A percentile compares a stretch with the other conserved stretches of the same genome.
phyloP scores from a whole-genome alignment of 1,284 basidiomycete species.

The Coniferiporia weirii region DNA sequence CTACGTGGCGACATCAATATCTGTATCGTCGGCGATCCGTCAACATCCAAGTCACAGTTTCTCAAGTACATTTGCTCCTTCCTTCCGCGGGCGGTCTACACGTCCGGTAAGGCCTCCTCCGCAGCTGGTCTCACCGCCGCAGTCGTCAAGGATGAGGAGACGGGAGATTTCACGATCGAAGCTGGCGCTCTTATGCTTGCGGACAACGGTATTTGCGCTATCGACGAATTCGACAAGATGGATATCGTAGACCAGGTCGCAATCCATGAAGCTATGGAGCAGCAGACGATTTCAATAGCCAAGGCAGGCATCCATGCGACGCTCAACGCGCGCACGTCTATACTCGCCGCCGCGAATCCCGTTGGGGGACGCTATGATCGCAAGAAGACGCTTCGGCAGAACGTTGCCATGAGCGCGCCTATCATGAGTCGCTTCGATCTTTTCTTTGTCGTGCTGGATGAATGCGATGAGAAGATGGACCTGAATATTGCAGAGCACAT shows the following conservation, averaged over 20 bases:
- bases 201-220: slow-evolving; percentile 99
- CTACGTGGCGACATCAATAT: slow-evolving; percentile 98
- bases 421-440: slow-evolving; percentile 99
- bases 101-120: slow-evolving; percentile 97
- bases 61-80: slow-evolving; percentile 98
- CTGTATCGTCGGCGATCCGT: slow-evolving; percentile 97
- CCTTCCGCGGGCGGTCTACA: slow-evolving; percentile 97
- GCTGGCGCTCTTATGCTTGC: slow-evolving; percentile 98
- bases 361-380: slow-evolving; percentile 95
- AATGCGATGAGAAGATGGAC: slow-evolving; percentile 93
- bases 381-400: slow-evolving; percentile 90
- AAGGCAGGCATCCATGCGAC: slow-evolving; percentile 99
- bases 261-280: slow-evolving; percentile 99
- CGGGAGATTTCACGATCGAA: slow-evolving; percentile 99
- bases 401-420: slow-evolving; percentile 96
- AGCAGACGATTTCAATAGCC: slow-evolving; percentile 98
- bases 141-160: slow-evolving; percentile 98
- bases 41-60: slow-evolving; percentile 97
- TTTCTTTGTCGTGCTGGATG: slow-evolving; percentile 98
- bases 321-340: slow-evolving; percentile 95
- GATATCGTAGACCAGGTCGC: slow-evolving; percentile 98
- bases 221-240: slow-evolving; percentile 99
- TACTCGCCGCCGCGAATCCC: slow-evolving; percentile 97
- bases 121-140: slow-evolving; percentile 98
- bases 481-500: slow-evolving; percentile 95